Base-by-base conservation (phyloP, 257 asterid genomes). In the Apocynum venetum region DNA sequence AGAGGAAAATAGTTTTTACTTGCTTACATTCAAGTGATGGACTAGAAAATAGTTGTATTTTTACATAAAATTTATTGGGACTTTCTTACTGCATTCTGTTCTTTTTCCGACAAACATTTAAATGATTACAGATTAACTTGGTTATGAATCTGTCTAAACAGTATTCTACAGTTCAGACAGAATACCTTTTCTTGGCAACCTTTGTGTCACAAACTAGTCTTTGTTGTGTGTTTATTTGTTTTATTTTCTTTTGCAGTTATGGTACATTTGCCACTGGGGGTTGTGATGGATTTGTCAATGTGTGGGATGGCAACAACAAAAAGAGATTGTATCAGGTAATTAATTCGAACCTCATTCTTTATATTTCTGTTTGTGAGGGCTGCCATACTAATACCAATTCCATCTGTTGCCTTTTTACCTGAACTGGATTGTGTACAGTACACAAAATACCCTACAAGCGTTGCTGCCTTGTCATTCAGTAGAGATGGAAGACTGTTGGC, bases 261-360 rank as follows among this genome's bases (percentile, higher is more conserved):
- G 98, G 98, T 69, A 93, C 97, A 56, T 93, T 93, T 72, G 97
- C 98, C 20, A 92, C 98, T 59, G 99, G 99, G 78, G 98, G 90
- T 25, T 86, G 98, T 75, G 99, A 95, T 73, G 99, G 98, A 52
- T 95, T 87, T 83, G 98, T 93, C 9, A 95, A 95, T 60, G 92
- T 95, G 72, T 95, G 98, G 98, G 98, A 95, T 81, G 98, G 98
- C 17, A 91, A 88, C 91, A 95, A 95, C 82, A 95, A 95, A 85
- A 95, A 93, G 94, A 88, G 98, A 81, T 11, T 95, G 76, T 95
- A 95, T 81, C 98, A 95, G 94, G 99, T 93, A 84, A 12, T 19
- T 66, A 41, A 15, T 25, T 38, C 68, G 5, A 4, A 40, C 69
- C 55, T 11, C 6, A 4, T 79, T 66, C 47, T 5, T 77, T 51